Base-by-base conservation (phyloP, 140 eudicot genomes). In the Stevia rebaudiana region DNA sequence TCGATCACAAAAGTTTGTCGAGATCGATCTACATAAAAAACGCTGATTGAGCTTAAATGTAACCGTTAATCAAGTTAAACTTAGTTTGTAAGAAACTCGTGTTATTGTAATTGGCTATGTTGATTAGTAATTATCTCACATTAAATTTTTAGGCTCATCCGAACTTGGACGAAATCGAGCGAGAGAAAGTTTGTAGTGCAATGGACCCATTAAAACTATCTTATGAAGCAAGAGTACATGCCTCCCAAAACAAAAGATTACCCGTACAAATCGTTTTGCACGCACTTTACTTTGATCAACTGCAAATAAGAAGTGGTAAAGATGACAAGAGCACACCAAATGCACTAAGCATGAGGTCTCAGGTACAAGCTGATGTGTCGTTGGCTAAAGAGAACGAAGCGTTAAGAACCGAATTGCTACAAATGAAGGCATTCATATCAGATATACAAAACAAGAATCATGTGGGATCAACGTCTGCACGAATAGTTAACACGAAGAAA, bases 131-230 rank as follows among this genome's bases (percentile, higher is more conserved):
- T n/a, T n/a, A n/a, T n/a, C n/a, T n/a, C n/a, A n/a, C n/a, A n/a
- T 28, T 28, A 28, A 1, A 1, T 23, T 24, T n/a, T 65, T 6
- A 94, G 99, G 95, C 99, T n/a, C 99, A 94, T 74, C 97, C 95
- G 6, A 85, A 83, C 25, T 67, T 94, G 10, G 99, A 94, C 8
- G 99, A 94, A 65, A 88, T 94, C 6, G 99, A 94, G 73, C 80
- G 97, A 0, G 99, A 94, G 78, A 94, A 94, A 54, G 97, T 88
- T 9, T 94, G 99, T 62, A 94, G 99, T 3, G 86, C 71, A 11
- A 83, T 94, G 94, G 99, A 94, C 65, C 76, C 99, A 2, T 63
- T 94, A 11, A 88, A 86, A 46, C 94, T 94, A n/a, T 94, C 99
- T 1, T 80, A 88, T n/a, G 95, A 94, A 69, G 99, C 99, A 24